Base-by-base conservation (phyloP, 257 asterid species). In the Ilex asprella region DNA sequence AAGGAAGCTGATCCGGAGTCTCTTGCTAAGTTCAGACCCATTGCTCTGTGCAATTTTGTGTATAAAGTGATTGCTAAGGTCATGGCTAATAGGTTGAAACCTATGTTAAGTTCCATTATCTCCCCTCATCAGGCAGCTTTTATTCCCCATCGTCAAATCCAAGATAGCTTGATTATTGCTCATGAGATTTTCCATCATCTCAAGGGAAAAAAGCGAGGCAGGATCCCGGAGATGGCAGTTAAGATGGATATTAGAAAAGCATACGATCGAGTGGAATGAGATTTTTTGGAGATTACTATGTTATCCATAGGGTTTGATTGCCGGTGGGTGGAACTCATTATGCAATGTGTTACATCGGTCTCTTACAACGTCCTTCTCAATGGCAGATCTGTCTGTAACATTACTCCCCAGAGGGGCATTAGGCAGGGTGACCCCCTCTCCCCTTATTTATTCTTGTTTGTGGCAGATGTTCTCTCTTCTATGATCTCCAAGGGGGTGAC, bases 361-460 rank as follows among this genome's bases (percentile, higher is more conserved):
- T 60, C 53, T 16, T 60, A 60, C 13, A 10, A 51, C 11, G 6
- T 43, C 5, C 2, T 60, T n/a, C 35, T 60, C 1, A 60, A 60
- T 43, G 53, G 64, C 2, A 7, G 1, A 2, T 7, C 43, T 0
- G 4, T 6, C 10, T 9, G 30, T 39, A 0, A 1, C 1, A 14
- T 39, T 39, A 10, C 1, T 6, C 63, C 50, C 2, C 50, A 59
- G 15, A 35, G 63, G 7, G 63, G 63, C 1, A 1, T 59, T 7
- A 29, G 63, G 2, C 63, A 59, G n/a, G 64, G 64, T 3, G 64
- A 60, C 10, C 64, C 64, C 16, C 49, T 60, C 2, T 60, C 54
- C 2, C 64, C 64, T 1, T 60, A 16, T 16, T 6, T 21, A 0
- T 60, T 60, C 29, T 60, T 60, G 2, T 16, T 39, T 41, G 3